These are phyloP conservation scores for Aspergillus chevalieri DNA, from an alignment of 2,329 filamentous ascomycete species.

Conservation along the genomic window DNA sequence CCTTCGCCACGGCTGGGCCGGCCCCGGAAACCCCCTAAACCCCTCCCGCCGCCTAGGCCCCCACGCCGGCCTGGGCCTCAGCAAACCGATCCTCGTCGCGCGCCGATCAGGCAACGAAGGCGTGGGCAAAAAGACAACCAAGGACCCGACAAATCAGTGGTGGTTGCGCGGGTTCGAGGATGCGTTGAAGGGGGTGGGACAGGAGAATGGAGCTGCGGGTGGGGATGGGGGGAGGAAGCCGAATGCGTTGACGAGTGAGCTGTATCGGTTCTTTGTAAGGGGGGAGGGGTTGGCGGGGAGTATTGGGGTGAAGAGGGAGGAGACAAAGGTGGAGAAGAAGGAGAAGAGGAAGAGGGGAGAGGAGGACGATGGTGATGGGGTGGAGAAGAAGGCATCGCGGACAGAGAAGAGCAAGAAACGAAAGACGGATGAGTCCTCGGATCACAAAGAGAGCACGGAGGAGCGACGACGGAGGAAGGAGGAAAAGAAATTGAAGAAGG, in stretches of 20 bases:
- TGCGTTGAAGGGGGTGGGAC: slow-evolving; percentile 68
- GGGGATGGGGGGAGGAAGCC: slow-evolving; percentile 49
- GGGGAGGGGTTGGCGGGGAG: slow-evolving; percentile 75
- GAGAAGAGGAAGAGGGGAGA: slow-evolving; percentile 33
- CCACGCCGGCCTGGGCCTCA: slow-evolving; percentile 67
- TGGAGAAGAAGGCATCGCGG: slow-evolving; percentile 30
- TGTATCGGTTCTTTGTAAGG: slow-evolving; percentile 80
- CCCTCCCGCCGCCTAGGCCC: slow-evolving; percentile 44
- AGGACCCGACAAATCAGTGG: slow-evolving; percentile 73
- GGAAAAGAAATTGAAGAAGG: slow-evolving; percentile 23
- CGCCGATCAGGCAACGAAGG: slow-evolving; percentile 78
- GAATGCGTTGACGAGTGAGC: slow-evolving; percentile 42
- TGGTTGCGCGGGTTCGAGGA: slow-evolving; percentile 94
- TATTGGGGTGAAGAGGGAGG: slow-evolving; percentile 17
- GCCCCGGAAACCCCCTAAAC: slow-evolving; percentile 81
- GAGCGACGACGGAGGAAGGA: slow-evolving; percentile 16
- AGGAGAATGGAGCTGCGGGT: slow-evolving; percentile 49
- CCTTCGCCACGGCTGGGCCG: slow-evolving; percentile 81
- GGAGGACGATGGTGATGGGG: slow-evolving; percentile 12
- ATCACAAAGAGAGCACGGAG: slow-evolving; percentile 19
- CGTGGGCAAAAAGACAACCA: slow-evolving; percentile 67
- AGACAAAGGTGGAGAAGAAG: slow-evolving; percentile 15
- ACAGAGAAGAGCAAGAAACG: slow-evolving; percentile 18
- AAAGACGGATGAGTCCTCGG: slow-evolving; percentile 8
- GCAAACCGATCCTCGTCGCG: slow-evolving; percentile 73